A percentile compares a stretch with the other conserved stretches of the same genome.
phyloP scores from a whole-genome alignment of 2,329 filamentous ascomycete genomes.

The Colletotrichum melonis region DNA sequence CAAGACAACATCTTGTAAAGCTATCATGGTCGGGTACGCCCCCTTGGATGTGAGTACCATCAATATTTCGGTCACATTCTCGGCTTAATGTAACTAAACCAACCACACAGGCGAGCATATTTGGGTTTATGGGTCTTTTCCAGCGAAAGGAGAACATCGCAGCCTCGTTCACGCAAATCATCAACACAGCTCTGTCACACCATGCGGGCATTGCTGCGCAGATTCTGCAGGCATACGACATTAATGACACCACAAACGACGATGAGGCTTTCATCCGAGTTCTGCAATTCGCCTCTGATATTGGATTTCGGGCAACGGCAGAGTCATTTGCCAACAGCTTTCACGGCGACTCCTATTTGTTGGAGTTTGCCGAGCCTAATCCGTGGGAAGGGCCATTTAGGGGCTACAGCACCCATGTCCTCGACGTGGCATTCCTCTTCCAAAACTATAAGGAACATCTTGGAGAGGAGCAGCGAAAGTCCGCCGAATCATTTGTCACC shows the following conservation, averaged over 20 bases:
- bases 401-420: conserved; percentile 53
- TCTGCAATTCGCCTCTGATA: conserved; percentile 7
- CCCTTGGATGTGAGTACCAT: background rate
- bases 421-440: conserved; percentile 57
- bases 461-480: conserved; percentile 42
- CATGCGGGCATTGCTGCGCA: background rate
- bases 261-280: conserved; percentile 2
- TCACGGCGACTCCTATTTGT: conserved; percentile 20
- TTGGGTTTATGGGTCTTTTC: background rate
- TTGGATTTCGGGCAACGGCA: conserved; percentile 11
- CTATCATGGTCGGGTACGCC: conserved; percentile 4
- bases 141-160: background rate
- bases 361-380: conserved; percentile 58
- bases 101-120: background rate
- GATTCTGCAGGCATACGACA: background rate
- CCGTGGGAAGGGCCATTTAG: conserved; percentile 56
- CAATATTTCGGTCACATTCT: background rate
- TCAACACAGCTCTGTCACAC: background rate
- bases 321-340: background rate
- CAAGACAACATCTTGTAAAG: background rate
- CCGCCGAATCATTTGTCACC: conserved; percentile 47
- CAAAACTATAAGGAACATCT: conserved; percentile 57
- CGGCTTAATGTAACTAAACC: background rate
- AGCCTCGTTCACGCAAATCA: background rate
- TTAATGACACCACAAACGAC: background rate